Evolutionary conservation across 2,329 filamentous ascomycete genomes (phyloP), one percentile per base, ranked within the genome.

Genomic region (Arthroderma sp.): DNA sequence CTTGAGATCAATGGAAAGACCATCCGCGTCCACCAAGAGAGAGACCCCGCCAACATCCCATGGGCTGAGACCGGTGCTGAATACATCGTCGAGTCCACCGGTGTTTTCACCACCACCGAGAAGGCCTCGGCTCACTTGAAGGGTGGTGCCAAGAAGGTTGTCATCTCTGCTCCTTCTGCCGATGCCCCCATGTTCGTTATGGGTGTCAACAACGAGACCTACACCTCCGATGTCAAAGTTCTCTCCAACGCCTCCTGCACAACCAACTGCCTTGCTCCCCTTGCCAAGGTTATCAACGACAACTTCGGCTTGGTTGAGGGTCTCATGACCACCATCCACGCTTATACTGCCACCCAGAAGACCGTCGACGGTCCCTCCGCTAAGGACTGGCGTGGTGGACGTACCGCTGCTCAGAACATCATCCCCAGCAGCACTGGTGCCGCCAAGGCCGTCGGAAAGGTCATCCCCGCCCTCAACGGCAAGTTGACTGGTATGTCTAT

Each of bases 161-260:
- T 88, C 76, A 88, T 72, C 66, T 71, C 68, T 50, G 69, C 69
- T 53, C 66, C 64, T 45, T 69, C 63, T 47, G 66, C 66, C 45
- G 91, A 98, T 75, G 91, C 91, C 64, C 89, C 89, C 67, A 98
- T 98, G 91, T 98, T 93, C 80, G 91, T 98, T 67, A 93, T 95
- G 81, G 91, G 91, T 68, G 91, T 98, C 75, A 98, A 96, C 80
- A 77, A 96, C 73, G 78, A 88, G 69, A 77, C 71, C 61, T 96
- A 96, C 82, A 89, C 85, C 70, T 81, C 83, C 67, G 84, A 84
- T 67, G 78, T 91, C 69, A 74, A 86, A 61, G 82, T 98, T 69
- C 85, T 96, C 75, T 96, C 91, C 74, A 98, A 98, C 77, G 91
- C 91, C 61, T 96, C 91, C 60, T 96, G 91, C 86, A 98, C 91